These are phyloP conservation scores for Kluyveromyces sp. DNA, from an alignment of 1,139 yeast genomes.

Conservation along the genomic window DNA sequence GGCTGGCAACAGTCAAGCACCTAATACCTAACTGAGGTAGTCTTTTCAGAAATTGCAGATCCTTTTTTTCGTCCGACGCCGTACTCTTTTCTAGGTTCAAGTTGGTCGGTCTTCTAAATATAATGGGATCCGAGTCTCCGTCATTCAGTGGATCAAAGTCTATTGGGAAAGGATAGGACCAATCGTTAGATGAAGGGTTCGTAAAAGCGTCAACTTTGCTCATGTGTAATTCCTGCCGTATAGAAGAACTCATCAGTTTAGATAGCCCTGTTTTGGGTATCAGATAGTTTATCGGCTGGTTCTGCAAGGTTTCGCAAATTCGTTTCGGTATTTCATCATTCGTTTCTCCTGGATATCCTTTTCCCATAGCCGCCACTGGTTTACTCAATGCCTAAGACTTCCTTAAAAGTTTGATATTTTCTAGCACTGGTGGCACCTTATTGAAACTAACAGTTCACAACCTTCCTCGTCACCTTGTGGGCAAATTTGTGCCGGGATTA, in stretches of 20 bases:
- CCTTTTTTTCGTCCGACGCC: neutral
- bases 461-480: no score
- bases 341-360: constrained; percentile 26
- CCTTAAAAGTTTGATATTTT: no score
- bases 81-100: neutral
- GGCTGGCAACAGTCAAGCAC: constrained; percentile 7
- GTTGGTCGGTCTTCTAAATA: constrained; percentile 18
- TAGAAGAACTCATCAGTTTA: constrained; percentile 14
- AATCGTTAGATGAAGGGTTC: constrained; percentile 4
- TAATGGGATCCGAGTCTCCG: constrained; percentile 7
- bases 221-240: constrained; percentile 11
- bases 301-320: constrained; percentile 22
- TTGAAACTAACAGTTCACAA: no score
- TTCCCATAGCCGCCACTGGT: constrained; percentile 26
- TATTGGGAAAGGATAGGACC: constrained; percentile 8
- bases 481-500: no score
- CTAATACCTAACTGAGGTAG: constrained; percentile 20
- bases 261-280: constrained; percentile 27
- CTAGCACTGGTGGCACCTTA: no score
- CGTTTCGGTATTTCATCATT: constrained; percentile 23
- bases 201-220: constrained; percentile 11
- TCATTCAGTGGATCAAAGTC: constrained; percentile 11
- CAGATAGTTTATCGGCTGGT: constrained; percentile 25
- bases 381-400: neutral
- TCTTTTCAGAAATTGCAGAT: constrained; percentile 13